Conservation (phyloP, 352 stramenopile genomes). For the Aphanomyces cochlioides region DNA sequence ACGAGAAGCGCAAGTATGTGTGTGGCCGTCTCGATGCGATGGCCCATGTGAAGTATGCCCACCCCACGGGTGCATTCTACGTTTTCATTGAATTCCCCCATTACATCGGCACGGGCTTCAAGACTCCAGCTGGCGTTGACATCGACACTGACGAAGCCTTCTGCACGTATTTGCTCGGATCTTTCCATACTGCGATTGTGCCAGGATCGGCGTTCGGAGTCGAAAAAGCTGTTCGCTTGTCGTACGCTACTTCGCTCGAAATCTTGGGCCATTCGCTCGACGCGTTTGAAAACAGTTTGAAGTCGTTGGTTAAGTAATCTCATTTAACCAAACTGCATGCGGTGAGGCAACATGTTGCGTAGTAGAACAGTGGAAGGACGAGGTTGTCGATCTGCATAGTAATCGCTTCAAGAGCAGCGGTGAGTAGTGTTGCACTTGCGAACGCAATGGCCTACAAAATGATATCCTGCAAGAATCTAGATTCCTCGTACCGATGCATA, state of each 20-base stretch:
- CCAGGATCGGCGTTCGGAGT: slow-evolving; percentile 95
- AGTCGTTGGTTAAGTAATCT: slow-evolving; percentile 38
- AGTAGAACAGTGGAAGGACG: slow-evolving; percentile 71
- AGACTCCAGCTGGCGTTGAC: slow-evolving; percentile 38
- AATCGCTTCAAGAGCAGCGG: slow-evolving; percentile 58
- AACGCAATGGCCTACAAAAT: slow-evolving; percentile 36
- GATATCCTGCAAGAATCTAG: too few species aligned
- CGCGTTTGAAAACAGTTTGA: slow-evolving; percentile 50
- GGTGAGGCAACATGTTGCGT: slow-evolving; percentile 26
- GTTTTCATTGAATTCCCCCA: slow-evolving; percentile 88
- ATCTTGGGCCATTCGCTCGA: slow-evolving; percentile 62
- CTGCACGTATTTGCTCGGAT: slow-evolving; percentile 90
- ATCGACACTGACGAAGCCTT: slow-evolving; percentile 56
- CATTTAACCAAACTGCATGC: neutral
- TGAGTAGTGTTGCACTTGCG: slow-evolving; percentile 41
- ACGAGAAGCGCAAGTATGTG: slow-evolving; percentile 90
- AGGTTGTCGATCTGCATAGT: slow-evolving; percentile 83
- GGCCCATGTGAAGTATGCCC: slow-evolving; percentile 67
- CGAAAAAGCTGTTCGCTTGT: slow-evolving; percentile 89
- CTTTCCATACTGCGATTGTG: slow-evolving; percentile 89
- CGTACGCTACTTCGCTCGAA: slow-evolving; percentile 93
- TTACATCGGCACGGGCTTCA: slow-evolving; percentile 54
- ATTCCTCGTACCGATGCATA: slow-evolving; percentile 40
- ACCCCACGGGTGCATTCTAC: slow-evolving; percentile 95
- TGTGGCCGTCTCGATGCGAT: slow-evolving; percentile 81